A percentile compares a stretch with the other conserved stretches of the same genome.
Evolutionary conservation across 495 filamentous ascomycete species (phyloP).

Genomic region (Penicillium macrosclerotiorum): DNA sequence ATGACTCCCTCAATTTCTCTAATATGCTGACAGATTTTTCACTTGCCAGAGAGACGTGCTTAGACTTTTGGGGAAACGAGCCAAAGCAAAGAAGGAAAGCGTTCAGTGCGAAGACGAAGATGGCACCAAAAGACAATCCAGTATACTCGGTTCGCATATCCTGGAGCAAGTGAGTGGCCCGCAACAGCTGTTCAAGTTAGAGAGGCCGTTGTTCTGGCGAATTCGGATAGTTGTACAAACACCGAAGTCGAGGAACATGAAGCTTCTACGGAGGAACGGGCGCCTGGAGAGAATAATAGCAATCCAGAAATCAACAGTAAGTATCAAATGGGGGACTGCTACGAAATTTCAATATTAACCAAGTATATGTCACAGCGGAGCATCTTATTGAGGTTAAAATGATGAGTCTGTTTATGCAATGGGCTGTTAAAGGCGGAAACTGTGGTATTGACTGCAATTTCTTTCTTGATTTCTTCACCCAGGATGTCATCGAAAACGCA

Average conservation of each 20-base stretch:
- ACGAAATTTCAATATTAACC: background rate
- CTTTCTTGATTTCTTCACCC: background rate
- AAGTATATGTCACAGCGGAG: background rate
- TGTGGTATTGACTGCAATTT: background rate
- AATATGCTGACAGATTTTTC: background rate
- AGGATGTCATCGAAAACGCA: background rate
- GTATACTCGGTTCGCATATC: background rate
- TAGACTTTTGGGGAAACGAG: background rate
- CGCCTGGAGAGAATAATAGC: background rate
- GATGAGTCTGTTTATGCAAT: background rate
- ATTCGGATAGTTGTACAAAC: background rate
- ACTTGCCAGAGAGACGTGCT: background rate
- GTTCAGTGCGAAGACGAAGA: background rate
- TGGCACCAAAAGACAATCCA: background rate
- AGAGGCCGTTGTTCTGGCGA: background rate
- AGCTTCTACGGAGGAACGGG: background rate
- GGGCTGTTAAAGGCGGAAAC: background rate
- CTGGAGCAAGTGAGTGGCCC: background rate
- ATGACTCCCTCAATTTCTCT: background rate
- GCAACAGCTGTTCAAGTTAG: background rate
- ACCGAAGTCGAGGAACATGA: background rate
- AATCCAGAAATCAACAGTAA: background rate
- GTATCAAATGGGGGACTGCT: background rate
- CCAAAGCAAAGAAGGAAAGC: background rate
- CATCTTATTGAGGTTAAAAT: background rate